Base-by-base conservation (phyloP, 2,329 filamentous ascomycete genomes). In the Tolypocladium endophyticum region DNA sequence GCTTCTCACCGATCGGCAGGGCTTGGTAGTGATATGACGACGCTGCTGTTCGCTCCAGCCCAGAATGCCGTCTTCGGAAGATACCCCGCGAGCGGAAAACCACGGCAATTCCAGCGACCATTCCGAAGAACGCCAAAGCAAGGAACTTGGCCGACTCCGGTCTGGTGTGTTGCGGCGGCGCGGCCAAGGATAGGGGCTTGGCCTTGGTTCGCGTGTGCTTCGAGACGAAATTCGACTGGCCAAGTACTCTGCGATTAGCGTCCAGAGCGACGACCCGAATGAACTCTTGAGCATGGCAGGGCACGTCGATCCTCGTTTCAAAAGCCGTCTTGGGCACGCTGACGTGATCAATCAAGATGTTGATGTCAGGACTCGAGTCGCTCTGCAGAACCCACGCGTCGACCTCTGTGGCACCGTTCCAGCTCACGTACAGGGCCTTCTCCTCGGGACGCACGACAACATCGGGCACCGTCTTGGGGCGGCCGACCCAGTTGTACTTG, bases 401-500 rank as follows among this genome's bases (percentile, higher is more conserved):
- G 0, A 76, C 77, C 64, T 79, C 74, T 0, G 79, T 81, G 45
- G 78, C 78, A 18, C 79, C 80, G 59, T 82, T 82, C 79, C 79
- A 82, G 25, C 79, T 83, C 1, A 83, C 80, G 65, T 79, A 85
- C 33, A 67, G 39, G 3, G 62, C 60, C 0, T 65, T 61, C 25
- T 67, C 64, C 18, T 64, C 57, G 1, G 61, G 64, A 9, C 61
- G 57, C 5, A 72, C 63, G 5, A 66, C 65, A 2, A 68, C 65
- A 14, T 65, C 61, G 2, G 69, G 69, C 4, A 63, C 56, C 25
- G 65, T 65, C 12, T 54, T 61, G 0, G 81, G 81, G 14, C 71
- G 67, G 0, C 78, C 81, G 3, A 75, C 74, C 82, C 82, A 87
- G 59, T 77, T 72, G 63, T 74, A 78, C 65, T 81, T 81, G 68